Base-by-base conservation (phyloP, 164 flowering plant species). In the Platanus orientalis region DNA sequence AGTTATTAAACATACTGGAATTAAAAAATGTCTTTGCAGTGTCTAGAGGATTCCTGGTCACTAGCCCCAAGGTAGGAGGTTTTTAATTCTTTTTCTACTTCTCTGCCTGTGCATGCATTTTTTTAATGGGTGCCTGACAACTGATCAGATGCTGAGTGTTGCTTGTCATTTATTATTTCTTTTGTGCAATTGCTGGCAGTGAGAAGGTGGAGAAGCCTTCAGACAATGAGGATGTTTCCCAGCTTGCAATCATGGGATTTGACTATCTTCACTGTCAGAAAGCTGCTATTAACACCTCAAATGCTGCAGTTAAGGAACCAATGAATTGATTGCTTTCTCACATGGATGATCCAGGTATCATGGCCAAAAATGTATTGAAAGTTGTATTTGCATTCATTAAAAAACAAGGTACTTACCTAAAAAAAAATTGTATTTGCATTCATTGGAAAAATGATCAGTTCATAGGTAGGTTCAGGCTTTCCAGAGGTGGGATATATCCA, bases 311-410 rank as follows among this genome's bases (percentile, higher is more conserved):
- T 24, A 96, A 92, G 73, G 99, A 84, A 79, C 97, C 99, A 45
- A 95, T 92, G 99, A 88, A 84, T 70, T 95, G 99, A 97, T 75
- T 95, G 64, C 92, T 95, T 56, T 78, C 89, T 69, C 99, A 95
- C 83, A 86, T 89, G 97, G 89, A 88, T 64, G 99, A 95, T 83
- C 83, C 97, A 72, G 99, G 99, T 94, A 68, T 29, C 9, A 21
- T 23, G 45, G 44, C 65, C 45, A 25, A 26, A 45, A n/a, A 54
- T 39, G 16, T 21, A 11, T 44, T 55, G 17, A n/a, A 55, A 40
- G 34, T 9, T 55, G 13, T 20, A 40, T 36, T 7, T 36, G 12
- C 12, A 0, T 49, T 21, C 26, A 20, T 49, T 23, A 21, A 7
- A 49, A 21, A n/a, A n/a, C n/a, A n/a, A n/a, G n/a, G n/a, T n/a